Evolutionary conservation across 1,284 basidiomycete genomes (phyloP).

Genomic region (Puccinia novopanici): DNA sequence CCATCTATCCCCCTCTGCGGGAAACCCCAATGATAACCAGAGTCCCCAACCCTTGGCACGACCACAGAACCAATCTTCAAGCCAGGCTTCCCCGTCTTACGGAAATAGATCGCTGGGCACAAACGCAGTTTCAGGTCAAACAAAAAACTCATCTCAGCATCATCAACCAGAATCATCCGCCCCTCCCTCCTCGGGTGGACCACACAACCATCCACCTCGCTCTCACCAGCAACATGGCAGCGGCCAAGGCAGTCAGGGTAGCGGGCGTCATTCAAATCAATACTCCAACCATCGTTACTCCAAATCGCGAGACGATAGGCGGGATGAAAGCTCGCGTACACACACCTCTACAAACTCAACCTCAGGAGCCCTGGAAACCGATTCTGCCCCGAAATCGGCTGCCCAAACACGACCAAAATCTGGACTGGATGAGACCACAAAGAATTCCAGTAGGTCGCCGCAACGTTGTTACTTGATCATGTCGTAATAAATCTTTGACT

Average conservation of each 20-base stretch:
- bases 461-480: not conserved
- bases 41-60: constrained; percentile 7
- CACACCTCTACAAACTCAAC: not conserved
- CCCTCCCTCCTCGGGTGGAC: not conserved
- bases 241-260: constrained; percentile 3
- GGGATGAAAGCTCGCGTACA: constrained; percentile 5
- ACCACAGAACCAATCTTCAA: constrained; percentile 31
- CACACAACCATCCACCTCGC: not conserved
- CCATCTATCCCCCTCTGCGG: constrained; percentile 21
- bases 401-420: constrained; percentile 7
- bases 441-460: constrained; percentile 18
- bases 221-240: constrained; percentile 24
- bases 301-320: constrained; percentile 24
- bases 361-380: constrained; percentile 1
- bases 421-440: not conserved
- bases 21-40: constrained; percentile 18
- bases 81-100: constrained; percentile 20
- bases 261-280: constrained; percentile 5
- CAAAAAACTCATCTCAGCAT: constrained; percentile 18
- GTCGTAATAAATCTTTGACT: constrained; percentile 5
- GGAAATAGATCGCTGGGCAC: not conserved
- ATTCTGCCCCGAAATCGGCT: constrained; percentile 8
- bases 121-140: not conserved
- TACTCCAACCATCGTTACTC: constrained; percentile 20
- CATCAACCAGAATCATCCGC: constrained; percentile 5